Base-by-base conservation (phyloP, 2,329 filamentous ascomycete species). In the Trichoderma koningii region DNA sequence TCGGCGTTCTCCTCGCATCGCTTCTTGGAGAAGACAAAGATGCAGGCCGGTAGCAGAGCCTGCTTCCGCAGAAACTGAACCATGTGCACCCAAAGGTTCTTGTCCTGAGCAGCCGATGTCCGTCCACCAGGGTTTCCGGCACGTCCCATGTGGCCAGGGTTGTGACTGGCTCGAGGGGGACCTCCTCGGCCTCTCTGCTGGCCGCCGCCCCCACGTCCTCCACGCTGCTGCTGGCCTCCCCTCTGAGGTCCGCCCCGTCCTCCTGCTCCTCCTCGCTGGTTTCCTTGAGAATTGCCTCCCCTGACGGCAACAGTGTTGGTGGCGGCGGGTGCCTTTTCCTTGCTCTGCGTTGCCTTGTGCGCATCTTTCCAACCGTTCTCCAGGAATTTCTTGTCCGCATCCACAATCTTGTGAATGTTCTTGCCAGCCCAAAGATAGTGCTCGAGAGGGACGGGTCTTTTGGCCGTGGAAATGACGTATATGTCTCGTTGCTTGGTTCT, bases 1-100 rank as follows among this genome's bases (percentile, higher is more conserved):
- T 97, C 92, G 0, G 95, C 95, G 75, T 98, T 99, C 74, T 98
- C 93, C 76, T 99, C 95, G 72, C 95, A 98, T 60, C 95, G 85
- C 77, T 95, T 97, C 80, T 98, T 99, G 3, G 95, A 99, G 77
- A 99, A 99, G 64, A 99, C 94, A 74, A 99, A 99, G 70, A 99
- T 96, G 75, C 94, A 98, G 9, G 91, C 92, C 0, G 95, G 95
- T 3, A 99, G 85, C 4, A 99, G 83, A 55, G 87, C 92, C 60
- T 93, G 87, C 76, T 96, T 97, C 71, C 89, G 91, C 62, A 99
- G 82, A 76, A 92, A 93, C 72, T 96, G 92, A 3, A 99, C 93
- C 45, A 99, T 85, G 73, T 97, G 92, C 42, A 98, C 94, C 95
- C 95, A 99, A 7, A 97, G 84, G 68, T 93, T 98, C 75, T 93